Evolutionary conservation across 768 basidiomycete genomes (phyloP).

Genomic region (Lyophyllum shimeji): DNA sequence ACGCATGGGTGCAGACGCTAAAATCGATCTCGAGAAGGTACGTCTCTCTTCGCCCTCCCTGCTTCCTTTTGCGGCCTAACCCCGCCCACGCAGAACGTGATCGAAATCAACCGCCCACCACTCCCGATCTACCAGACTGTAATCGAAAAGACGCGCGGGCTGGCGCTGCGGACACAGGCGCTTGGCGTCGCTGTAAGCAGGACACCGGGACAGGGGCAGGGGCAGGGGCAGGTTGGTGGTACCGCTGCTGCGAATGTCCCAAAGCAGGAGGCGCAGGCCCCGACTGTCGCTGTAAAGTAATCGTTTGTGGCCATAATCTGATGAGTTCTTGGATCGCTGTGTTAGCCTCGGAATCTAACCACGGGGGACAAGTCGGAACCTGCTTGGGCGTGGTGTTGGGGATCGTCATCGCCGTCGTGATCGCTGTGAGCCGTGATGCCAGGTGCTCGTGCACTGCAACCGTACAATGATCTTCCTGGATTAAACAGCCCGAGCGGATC

Average conservation of each 20-base stretch:
- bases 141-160: constrained; percentile 92
- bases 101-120: constrained; percentile 90
- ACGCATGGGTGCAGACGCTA: constrained; percentile 93
- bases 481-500: no score
- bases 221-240: constrained; percentile 1
- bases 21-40: constrained; percentile 96
- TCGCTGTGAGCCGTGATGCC: no score
- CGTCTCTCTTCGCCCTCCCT: constrained; percentile 8
- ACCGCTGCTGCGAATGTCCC: constrained; percentile 6
- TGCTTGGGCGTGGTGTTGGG: no score
- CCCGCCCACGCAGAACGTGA: constrained; percentile 71
- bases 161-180: constrained; percentile 89
- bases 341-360: neutral
- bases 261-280: constrained; percentile 18
- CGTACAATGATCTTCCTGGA: no score
- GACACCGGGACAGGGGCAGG: constrained; percentile 24
- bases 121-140: constrained; percentile 90
- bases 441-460: no score
- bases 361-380: no score
- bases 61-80: neutral
- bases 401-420: no score
- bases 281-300: constrained; percentile 25
- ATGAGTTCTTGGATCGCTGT: constrained; percentile 7
- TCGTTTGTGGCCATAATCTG: constrained; percentile 6
- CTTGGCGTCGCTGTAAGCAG: constrained; percentile 69